phyloP scores from a whole-genome alignment of 2,329 filamentous ascomycete species.

The Parastagonospora nodorum region DNA sequence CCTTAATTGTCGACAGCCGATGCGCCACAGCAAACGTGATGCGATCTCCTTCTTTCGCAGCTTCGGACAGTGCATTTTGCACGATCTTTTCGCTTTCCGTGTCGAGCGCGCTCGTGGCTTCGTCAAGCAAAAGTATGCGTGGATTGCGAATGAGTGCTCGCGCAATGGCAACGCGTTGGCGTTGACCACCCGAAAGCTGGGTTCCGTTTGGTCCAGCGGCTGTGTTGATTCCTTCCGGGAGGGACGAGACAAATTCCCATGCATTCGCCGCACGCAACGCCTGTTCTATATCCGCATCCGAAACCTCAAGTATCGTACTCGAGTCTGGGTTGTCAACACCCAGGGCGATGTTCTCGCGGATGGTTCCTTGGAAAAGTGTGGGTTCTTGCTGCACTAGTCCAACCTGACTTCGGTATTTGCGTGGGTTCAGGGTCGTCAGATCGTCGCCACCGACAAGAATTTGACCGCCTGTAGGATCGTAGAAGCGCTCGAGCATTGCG shows the following conservation, averaged over 20 bases:
- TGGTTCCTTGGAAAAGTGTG: conserved; percentile 86
- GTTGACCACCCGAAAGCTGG: conserved; percentile 48
- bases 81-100: conserved; percentile 47
- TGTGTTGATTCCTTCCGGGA: conserved; percentile 57
- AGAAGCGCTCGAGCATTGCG: conserved; percentile 86
- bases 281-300: conserved; percentile 59
- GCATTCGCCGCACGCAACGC: conserved; percentile 69
- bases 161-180: conserved; percentile 49
- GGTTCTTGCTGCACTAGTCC: conserved; percentile 91
- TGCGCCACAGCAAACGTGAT: conserved; percentile 77
- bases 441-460: conserved; percentile 68
- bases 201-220: conserved; percentile 24
- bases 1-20: conserved; percentile 83
- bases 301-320: background rate
- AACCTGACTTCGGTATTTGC: conserved; percentile 71
- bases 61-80: conserved; percentile 42
- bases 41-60: conserved; percentile 33
- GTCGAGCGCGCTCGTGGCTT: conserved; percentile 32
- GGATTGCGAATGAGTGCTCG: conserved; percentile 50
- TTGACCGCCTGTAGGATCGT: conserved; percentile 73
- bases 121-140: conserved; percentile 48
- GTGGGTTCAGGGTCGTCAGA: conserved; percentile 66
- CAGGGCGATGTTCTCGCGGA: conserved; percentile 84
- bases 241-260: conserved; percentile 19
- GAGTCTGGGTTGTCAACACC: conserved; percentile 38